A percentile compares a stretch with the other conserved stretches of the same genome.
Conservation (phyloP, 164 flowering plant genomes). For the Magnolia kwangsiensis region DNA sequence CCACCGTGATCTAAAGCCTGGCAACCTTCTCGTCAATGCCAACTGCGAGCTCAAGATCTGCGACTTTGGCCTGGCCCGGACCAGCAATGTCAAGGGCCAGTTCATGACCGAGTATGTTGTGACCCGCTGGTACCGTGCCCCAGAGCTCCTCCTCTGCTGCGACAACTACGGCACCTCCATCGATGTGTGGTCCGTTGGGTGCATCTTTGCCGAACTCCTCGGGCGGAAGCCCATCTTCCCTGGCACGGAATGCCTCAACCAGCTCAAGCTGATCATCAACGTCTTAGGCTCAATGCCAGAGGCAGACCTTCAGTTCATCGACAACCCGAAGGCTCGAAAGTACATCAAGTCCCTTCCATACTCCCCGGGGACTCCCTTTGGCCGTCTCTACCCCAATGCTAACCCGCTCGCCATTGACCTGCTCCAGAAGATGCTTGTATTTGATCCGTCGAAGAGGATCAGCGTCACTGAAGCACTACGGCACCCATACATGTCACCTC, state of each 20-base stretch:
- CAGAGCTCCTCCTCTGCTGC: conserved; percentile 88
- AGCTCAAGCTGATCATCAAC: conserved; percentile 76
- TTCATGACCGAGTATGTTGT: conserved; percentile 97
- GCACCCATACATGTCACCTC: conserved; percentile 80
- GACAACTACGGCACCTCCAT: conserved; percentile 86
- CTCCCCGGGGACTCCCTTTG: conserved; percentile 46
- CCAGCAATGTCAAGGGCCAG: conserved; percentile 66
- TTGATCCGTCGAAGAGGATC: conserved; percentile 87
- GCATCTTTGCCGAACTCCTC: conserved; percentile 86
- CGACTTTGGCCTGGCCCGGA: conserved; percentile 89
- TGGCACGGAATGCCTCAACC: conserved; percentile 85
- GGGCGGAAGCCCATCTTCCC: conserved; percentile 87
- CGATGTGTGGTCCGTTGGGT: conserved; percentile 96
- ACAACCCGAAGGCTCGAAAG: conserved; percentile 69
- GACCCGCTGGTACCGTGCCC: conserved; percentile 95
- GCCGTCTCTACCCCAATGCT: conserved; percentile 65
- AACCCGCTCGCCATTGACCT: conserved; percentile 77
- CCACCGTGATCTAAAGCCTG: conserved; percentile 91
- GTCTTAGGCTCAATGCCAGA: conserved; percentile 77
- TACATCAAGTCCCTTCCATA: conserved; percentile 65
- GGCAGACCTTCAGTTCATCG: conserved; percentile 68
- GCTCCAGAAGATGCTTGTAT: conserved; percentile 72
- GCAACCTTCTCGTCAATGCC: conserved; percentile 81
- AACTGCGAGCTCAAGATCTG: conserved; percentile 89
- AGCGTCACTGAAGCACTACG: conserved; percentile 80